Base-by-base conservation (phyloP, 441 rosid species). In the Erysimum cheiri region DNA sequence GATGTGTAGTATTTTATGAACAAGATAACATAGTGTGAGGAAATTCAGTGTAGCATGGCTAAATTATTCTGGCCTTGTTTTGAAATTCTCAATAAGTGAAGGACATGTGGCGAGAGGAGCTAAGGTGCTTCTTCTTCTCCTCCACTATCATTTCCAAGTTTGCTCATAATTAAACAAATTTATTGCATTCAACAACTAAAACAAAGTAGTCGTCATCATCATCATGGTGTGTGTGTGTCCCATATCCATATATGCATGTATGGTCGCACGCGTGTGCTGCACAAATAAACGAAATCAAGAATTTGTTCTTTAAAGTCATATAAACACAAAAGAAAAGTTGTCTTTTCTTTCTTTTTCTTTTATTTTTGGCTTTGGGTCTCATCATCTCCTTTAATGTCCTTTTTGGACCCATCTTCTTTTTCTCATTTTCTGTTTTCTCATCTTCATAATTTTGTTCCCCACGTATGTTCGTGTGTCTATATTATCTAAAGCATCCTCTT, bases 371-470 rank as follows among this genome's bases (percentile, higher is more conserved):
- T 70, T 70, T 69, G 60, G 8, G 56, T 63, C 71, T 75, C 61
- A 69, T 69, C 67, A 59, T 61, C 59, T 56, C 70, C 53, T 65
- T 53, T 14, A 60, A 31, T 67, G 43, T 68, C 58, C 74, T 75
- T 69, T 75, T 75, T 75, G 79, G 79, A 64, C 75, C 67, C 75
- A 64, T 75, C 67, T 49, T 49, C 79, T 64, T 75, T 67, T 41
- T 57, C 55, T 33, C 63, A 49, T 58, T 39, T 43, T 49, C 28
- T 60, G 41, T 44, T 44, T 74, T 60, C 63, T 57, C 69, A 56
- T 37, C 19, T 67, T 67, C 69, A 77, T 72, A 49, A 77, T 77
- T 67, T 67, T 67, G 77, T 67, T 61, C 77, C 80, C 77, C 74
- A 66, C 70, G 61, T 67, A 56, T 41, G 56, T 75, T 49, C 70